phyloP scores from a whole-genome alignment of 495 filamentous ascomycete species.

The Choiromyces venosus region DNA sequence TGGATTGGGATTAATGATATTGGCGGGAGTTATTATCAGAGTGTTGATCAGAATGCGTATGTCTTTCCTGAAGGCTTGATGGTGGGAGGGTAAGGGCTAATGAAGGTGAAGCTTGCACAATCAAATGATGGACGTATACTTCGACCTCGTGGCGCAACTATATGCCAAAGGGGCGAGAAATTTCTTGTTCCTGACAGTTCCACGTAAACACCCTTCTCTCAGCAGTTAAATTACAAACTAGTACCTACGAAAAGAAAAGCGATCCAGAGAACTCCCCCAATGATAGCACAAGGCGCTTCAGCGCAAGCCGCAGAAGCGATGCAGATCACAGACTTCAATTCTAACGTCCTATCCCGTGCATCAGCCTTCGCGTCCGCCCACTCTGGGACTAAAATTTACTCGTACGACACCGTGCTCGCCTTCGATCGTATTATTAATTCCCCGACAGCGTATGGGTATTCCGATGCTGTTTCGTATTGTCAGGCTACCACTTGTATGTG shows the following conservation, averaged over 20 bases:
- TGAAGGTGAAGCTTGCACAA: slow-evolving; percentile 48
- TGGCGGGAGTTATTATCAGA: slow-evolving; percentile 54
- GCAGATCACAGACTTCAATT: slow-evolving; percentile 39
- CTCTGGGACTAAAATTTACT: slow-evolving; percentile 20
- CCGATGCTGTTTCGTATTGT: slow-evolving; percentile 52
- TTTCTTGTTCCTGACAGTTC: slow-evolving; percentile 68
- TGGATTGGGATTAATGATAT: slow-evolving; percentile 83
- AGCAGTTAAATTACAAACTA: background rate
- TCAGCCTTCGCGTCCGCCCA: slow-evolving; percentile 47
- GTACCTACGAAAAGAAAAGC: slow-evolving; percentile 34
- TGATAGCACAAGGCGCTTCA: slow-evolving; percentile 37
- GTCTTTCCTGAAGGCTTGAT: slow-evolving; percentile 37
- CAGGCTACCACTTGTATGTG: slow-evolving; percentile 35
- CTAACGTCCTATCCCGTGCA: slow-evolving; percentile 44
- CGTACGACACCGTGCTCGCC: slow-evolving; percentile 13
- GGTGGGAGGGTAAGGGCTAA: no score
- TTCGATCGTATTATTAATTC: slow-evolving; percentile 55
- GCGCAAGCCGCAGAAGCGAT: slow-evolving; percentile 39
- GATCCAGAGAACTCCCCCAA: slow-evolving; percentile 58
- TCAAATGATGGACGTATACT: slow-evolving; percentile 56
- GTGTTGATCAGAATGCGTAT: slow-evolving; percentile 25
- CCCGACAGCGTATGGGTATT: slow-evolving; percentile 50
- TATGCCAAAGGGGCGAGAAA: slow-evolving; percentile 65
- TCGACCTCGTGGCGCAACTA: slow-evolving; percentile 49
- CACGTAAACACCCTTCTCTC: slow-evolving; percentile 41